A percentile compares a stretch with the other conserved stretches of the same genome.
These are phyloP conservation scores for Kodamaea sagamina DNA, from an alignment of 805 yeast genomes.

Conservation along the genomic window DNA sequence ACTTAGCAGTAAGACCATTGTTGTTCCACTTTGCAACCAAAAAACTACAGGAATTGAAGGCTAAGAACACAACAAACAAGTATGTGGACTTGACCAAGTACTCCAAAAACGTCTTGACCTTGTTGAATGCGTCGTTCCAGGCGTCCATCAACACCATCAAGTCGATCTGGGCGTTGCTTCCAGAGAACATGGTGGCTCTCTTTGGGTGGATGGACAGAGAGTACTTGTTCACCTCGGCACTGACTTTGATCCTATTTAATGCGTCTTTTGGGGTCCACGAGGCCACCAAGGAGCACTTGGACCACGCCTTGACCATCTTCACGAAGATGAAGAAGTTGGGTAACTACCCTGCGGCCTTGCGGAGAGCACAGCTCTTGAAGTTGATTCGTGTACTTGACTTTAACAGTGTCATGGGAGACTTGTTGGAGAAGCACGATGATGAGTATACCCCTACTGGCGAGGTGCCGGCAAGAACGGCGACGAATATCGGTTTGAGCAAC, in stretches of 20 bases:
- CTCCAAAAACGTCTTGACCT: slow-evolving; percentile 65
- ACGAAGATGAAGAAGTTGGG: slow-evolving; percentile 77
- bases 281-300: slow-evolving; percentile 68
- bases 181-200: slow-evolving; percentile 79
- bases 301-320: slow-evolving; percentile 68
- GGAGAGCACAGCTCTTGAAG: slow-evolving; percentile 70
- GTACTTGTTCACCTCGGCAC: slow-evolving; percentile 73
- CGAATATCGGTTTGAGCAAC: slow-evolving; percentile 6
- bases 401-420: slow-evolving; percentile 60
- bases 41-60: slow-evolving; percentile 54
- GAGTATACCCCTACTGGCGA: slow-evolving; percentile 20
- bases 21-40: slow-evolving; percentile 74
- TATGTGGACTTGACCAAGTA: slow-evolving; percentile 67
- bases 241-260: slow-evolving; percentile 70
- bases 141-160: slow-evolving; percentile 77
- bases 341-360: slow-evolving; percentile 75
- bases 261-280: slow-evolving; percentile 83
- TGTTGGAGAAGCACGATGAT: slow-evolving; percentile 61
- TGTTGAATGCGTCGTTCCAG: slow-evolving; percentile 75
- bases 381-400: slow-evolving; percentile 67
- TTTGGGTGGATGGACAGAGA: slow-evolving; percentile 90
- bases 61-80: slow-evolving; percentile 43
- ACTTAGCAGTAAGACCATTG: slow-evolving; percentile 74
- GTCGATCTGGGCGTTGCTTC: slow-evolving; percentile 71
- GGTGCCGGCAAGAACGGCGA: not conserved